Evolutionary conservation across 1,284 basidiomycete genomes (phyloP).

Genomic region (Leccinum pachyderme): DNA sequence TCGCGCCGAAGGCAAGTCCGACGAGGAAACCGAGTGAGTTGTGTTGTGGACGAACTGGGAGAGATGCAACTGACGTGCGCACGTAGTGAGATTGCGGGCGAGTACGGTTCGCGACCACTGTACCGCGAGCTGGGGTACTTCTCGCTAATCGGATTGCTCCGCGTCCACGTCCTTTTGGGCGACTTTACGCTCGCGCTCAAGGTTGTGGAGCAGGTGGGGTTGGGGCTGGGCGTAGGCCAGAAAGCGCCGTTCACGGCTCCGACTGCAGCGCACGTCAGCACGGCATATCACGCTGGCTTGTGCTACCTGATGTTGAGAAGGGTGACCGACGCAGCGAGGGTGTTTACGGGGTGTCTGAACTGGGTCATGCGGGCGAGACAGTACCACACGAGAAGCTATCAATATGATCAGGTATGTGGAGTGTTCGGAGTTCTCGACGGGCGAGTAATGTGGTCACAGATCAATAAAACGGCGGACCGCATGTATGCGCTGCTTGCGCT

Average conservation of each 20-base stretch:
- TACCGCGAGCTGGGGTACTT: conserved; percentile 99
- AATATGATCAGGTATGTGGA: conserved; percentile 83
- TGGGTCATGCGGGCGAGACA: conserved; percentile 92
- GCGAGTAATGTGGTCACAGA: conserved; percentile 44
- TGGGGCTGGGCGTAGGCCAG: conserved; percentile 85
- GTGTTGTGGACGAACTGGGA: background rate
- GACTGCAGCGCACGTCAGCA: conserved; percentile 92
- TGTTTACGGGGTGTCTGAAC: conserved; percentile 91
- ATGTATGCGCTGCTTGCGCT: conserved; percentile 97
- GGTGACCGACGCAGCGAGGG: conserved; percentile 93
- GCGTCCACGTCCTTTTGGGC: conserved; percentile 93
- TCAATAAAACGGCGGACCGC: conserved; percentile 95
- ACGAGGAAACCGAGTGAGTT: conserved; percentile 80
- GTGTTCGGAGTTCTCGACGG: background rate
- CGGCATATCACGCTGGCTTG: conserved; percentile 95
- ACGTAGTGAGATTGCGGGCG: conserved; percentile 80
- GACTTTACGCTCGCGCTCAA: conserved; percentile 96
- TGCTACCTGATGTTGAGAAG: conserved; percentile 94
- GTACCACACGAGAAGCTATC: conserved; percentile 94
- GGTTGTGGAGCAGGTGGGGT: conserved; percentile 91
- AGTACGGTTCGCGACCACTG: conserved; percentile 86
- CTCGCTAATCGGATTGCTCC: conserved; percentile 91
- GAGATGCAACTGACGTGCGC: conserved; percentile 6
- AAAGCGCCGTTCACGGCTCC: conserved; percentile 88
- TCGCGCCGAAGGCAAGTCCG: conserved; percentile 72